Evolutionary conservation across 192 early-diverging fungal species (phyloP).

Genomic region (Funneliformis mosseae): DNA sequence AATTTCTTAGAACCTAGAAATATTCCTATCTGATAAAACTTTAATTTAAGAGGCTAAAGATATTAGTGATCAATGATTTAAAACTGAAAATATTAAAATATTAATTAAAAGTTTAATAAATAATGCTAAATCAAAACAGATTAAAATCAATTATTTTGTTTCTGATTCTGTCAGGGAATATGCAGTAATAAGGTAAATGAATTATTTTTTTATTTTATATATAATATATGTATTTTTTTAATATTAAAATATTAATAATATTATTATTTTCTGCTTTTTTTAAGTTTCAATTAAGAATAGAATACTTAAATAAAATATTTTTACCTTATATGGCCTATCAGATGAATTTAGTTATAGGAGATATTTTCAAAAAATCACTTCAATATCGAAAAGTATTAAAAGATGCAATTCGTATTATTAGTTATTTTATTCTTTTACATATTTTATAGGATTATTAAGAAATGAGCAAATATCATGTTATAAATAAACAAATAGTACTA

Average conservation of each 20-base stretch:
- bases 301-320: conserved; percentile 18
- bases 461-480: conserved; percentile 6
- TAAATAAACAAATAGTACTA: not conserved
- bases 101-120: not conserved
- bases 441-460: not conserved
- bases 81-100: conserved; percentile 7
- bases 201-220: not conserved
- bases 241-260: not conserved
- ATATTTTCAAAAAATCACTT: conserved; percentile 14
- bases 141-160: conserved; percentile 22
- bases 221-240: too few relatives aligned
- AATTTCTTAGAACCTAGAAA: not conserved
- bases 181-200: conserved; percentile 14
- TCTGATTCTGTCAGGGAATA: not conserved
- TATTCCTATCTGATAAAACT: not conserved
- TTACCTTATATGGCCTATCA: too few relatives aligned
- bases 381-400: not conserved
- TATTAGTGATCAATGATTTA: not conserved
- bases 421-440: conserved; percentile 8
- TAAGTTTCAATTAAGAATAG: not conserved
- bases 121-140: conserved; percentile 2
- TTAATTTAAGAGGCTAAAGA: not conserved
- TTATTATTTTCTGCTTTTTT: not conserved
- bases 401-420: conserved; percentile 12
- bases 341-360: too few relatives aligned